Evolutionary conservation across 768 basidiomycete species (phyloP).

Genomic region (Xerocomus spinulosus): DNA sequence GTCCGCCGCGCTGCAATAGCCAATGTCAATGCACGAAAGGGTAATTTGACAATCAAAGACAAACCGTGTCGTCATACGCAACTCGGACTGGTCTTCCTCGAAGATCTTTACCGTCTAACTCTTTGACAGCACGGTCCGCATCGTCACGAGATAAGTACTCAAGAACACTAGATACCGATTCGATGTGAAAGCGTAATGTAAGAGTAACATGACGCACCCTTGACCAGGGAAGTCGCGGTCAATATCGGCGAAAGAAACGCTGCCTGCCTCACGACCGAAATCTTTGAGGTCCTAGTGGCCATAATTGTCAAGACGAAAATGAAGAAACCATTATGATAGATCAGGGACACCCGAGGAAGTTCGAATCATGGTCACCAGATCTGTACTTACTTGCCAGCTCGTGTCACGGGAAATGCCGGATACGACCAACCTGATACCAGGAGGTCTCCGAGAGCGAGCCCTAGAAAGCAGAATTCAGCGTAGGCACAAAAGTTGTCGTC

Average conservation of each 20-base stretch:
- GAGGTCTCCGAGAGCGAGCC: constrained; percentile 68
- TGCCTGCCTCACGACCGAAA: constrained; percentile 91
- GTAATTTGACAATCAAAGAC: constrained; percentile 22
- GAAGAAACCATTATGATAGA: constrained; percentile 5
- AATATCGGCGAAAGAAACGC: constrained; percentile 92
- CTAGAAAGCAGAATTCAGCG: constrained; percentile 33
- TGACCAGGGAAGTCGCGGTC: constrained; percentile 81
- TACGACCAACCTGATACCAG: constrained; percentile 80
- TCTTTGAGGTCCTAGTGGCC: constrained; percentile 89
- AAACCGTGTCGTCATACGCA: constrained; percentile 55
- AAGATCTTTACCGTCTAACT: constrained; percentile 81
- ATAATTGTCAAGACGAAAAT: constrained; percentile 25
- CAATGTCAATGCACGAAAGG: not conserved
- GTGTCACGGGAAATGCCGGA: constrained; percentile 89
- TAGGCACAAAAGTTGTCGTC: constrained; percentile 4
- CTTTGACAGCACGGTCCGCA: constrained; percentile 88
- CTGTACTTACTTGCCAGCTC: constrained; percentile 92
- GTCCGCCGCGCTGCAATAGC: constrained; percentile 50
- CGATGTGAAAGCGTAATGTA: constrained; percentile 1
- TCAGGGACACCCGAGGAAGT: constrained; percentile 20
- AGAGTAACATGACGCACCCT: constrained; percentile 55
- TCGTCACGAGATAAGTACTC: constrained; percentile 88
- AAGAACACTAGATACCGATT: constrained; percentile 56
- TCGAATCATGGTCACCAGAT: not conserved
- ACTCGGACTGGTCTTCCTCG: constrained; percentile 80